Base-by-base conservation (phyloP, 1,284 basidiomycete species). In the Heterobasidion irregulare region DNA sequence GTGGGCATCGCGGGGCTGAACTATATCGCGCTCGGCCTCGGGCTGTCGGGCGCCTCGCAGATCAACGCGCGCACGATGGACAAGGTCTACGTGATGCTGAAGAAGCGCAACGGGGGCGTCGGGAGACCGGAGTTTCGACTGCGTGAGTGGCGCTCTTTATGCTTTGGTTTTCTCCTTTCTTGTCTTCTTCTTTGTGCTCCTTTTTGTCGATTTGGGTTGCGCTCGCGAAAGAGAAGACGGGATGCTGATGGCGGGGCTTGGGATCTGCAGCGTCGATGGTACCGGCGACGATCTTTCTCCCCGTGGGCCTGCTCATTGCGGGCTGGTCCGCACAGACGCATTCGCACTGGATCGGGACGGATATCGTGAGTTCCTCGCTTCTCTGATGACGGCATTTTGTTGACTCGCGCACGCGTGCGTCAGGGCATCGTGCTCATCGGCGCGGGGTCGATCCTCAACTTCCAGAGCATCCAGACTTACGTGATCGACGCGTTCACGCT, bases 401-500 rank as follows among this genome's bases (percentile, higher is more conserved):
- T 26, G 26, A 26, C 26, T 26, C 26, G 26, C 26, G 26, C 26
- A 2, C 26, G 26, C 26, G 26, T 6, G 26, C 26, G 26, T 9
- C 51, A 85, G 83, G 84, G 82, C 7, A 82, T 84, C 52, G 76
- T 72, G 0, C 65, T 76, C 44, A 70, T 84, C 15, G 80, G 80
- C 15, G 77, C 69, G 0, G 82, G 81, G 0, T 68, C 76, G 45
- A 79, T 83, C 50, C 68, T 83, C 19, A 72, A 72, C 50, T 83
- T 82, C 68, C 82, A 83, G 66, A 64, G 72, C 5, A 80, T 83
- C 16, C 80, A 83, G 62, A 79, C 77, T 0, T 85, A 89, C 58
- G 72, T 87, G 55, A 78, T 87, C 35, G 84, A 86, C 60, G 69
- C 80, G 0, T 89, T 86, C 66, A 80, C 84, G 0, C 66, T 85